These are phyloP conservation scores for Anaeromyces robustus DNA, from an alignment of 192 early-diverging fungal genomes.

Conservation along the genomic window DNA sequence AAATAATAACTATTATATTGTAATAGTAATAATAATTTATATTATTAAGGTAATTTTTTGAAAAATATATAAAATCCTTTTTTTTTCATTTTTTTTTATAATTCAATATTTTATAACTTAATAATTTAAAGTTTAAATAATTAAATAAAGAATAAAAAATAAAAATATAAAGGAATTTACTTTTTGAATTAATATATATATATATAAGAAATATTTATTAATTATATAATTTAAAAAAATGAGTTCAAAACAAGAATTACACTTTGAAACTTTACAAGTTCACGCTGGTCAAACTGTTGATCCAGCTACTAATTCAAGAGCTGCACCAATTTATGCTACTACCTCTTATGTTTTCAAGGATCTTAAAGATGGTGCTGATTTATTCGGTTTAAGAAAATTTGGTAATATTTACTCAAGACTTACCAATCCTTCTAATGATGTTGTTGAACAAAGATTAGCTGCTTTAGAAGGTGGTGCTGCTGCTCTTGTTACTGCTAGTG, in stretches of 20 bases:
- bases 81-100: no score
- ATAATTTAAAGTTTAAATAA: no score
- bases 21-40: no score
- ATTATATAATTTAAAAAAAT: no score
- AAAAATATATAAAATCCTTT: no score
- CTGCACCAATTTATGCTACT: conserved; percentile 83
- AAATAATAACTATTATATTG: no score
- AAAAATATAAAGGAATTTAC: no score
- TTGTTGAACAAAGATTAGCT: conserved; percentile 84
- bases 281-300: conserved; percentile 64
- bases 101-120: no score
- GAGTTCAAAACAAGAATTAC: not conserved
- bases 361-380: conserved; percentile 60
- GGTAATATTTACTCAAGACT: conserved; percentile 79
- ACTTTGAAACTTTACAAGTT: conserved; percentile 79
- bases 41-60: no score
- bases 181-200: no score
- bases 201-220: no score
- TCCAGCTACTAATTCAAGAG: conserved; percentile 55
- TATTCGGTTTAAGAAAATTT: conserved; percentile 56
- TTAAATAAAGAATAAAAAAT: no score
- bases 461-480: conserved; percentile 74
- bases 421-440: conserved; percentile 73
- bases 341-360: conserved; percentile 71
- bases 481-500: conserved; percentile 42